These are phyloP conservation scores for Monosporascus sp. DNA, from an alignment of 2,329 filamentous ascomycete genomes.

Conservation along the genomic window DNA sequence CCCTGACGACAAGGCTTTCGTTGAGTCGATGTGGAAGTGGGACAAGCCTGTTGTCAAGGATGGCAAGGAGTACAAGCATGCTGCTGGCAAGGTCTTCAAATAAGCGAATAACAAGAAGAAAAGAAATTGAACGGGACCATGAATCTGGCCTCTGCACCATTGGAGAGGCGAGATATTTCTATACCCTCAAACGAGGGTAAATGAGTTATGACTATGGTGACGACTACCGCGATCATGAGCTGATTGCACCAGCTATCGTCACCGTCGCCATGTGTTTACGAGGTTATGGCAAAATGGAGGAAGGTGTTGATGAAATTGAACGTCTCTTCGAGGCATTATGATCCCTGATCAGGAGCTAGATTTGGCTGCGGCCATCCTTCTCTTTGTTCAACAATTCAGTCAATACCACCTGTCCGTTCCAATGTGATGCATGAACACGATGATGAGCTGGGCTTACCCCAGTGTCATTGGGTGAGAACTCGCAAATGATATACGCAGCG, in stretches of 20 bases:
- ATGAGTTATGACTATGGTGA: not conserved
- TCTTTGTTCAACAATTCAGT: not conserved
- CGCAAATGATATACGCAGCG: too few species aligned
- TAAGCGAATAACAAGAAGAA: constrained; percentile 45
- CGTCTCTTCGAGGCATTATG: not conserved
- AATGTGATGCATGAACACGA: too few species aligned
- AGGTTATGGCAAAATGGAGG: not conserved
- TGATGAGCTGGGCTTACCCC: too few species aligned
- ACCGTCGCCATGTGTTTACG: not conserved
- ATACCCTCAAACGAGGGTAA: not conserved
- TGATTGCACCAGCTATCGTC: not conserved
- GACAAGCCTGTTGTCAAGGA: constrained; percentile 74
- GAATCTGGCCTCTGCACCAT: not conserved
- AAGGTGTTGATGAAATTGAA: not conserved
- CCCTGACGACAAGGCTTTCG: constrained; percentile 75
- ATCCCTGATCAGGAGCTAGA: not conserved
- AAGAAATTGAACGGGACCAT: not conserved
- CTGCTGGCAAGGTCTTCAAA: constrained; percentile 98
- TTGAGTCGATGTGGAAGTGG: constrained; percentile 88
- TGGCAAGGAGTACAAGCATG: constrained; percentile 85
- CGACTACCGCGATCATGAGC: not conserved
- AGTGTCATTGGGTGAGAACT: too few species aligned
- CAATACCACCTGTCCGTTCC: too few species aligned
- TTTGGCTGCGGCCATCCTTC: not conserved
- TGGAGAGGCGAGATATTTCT: not conserved